phyloP scores from a whole-genome alignment of 2,329 filamentous ascomycete genomes.

The Phialophora macrospora region DNA sequence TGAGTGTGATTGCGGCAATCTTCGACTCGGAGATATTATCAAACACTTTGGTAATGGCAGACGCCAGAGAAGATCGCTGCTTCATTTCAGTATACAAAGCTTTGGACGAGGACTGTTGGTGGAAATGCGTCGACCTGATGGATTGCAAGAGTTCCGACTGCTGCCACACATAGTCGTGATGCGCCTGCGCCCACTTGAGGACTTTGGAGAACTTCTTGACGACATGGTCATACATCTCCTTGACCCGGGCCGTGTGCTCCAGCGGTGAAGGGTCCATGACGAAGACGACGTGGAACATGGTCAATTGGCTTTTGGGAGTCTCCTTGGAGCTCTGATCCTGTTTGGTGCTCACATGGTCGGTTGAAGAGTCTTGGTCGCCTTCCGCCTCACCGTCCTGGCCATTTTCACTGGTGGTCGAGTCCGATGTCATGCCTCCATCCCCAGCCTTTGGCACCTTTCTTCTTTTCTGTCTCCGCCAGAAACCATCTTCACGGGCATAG shows the following conservation, averaged over 20 bases:
- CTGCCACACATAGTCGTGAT: slow-evolving; percentile 87
- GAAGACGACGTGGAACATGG: slow-evolving; percentile 98
- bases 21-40: slow-evolving; percentile 79
- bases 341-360: slow-evolving; percentile 8
- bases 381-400: slow-evolving; percentile 25
- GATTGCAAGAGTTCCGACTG: slow-evolving; percentile 82
- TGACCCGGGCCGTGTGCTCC: slow-evolving; percentile 72
- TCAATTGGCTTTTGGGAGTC: slow-evolving; percentile 67
- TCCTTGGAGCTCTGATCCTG: slow-evolving; percentile 6
- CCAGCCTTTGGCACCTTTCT: slow-evolving; percentile 43
- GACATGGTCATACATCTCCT: slow-evolving; percentile 85
- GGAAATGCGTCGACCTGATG: slow-evolving; percentile 61
- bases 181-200: slow-evolving; percentile 88
- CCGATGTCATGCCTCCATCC: slow-evolving; percentile 42
- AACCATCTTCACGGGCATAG: slow-evolving; percentile 77
- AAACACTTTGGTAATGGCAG: slow-evolving; percentile 81
- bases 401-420: slow-evolving; percentile 28
- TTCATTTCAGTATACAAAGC: slow-evolving; percentile 50
- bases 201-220: slow-evolving; percentile 92
- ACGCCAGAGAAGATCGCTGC: slow-evolving; percentile 75
- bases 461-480: slow-evolving; percentile 64
- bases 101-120: slow-evolving; percentile 27
- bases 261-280: slow-evolving; percentile 79
- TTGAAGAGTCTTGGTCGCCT: slow-evolving; percentile 14
- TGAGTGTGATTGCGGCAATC: slow-evolving; percentile 74